Conservation (phyloP, 2,329 filamentous ascomycete species). For the Sporothrix inflata region DNA sequence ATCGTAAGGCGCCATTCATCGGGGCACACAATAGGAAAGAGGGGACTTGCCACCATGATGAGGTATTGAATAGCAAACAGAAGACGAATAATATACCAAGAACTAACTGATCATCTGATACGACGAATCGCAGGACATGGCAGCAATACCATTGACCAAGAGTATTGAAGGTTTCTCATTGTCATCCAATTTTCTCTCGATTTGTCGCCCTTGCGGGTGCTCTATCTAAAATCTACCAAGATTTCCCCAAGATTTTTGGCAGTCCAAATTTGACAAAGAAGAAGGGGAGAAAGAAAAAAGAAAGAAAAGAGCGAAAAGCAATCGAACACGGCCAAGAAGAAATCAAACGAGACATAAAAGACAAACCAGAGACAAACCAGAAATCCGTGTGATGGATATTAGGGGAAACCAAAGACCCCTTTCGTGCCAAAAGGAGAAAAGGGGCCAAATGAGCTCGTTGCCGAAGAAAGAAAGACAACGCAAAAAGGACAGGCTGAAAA, state of each 20-base stretch:
- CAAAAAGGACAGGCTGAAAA: background rate
- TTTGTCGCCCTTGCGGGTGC: constrained; percentile 4
- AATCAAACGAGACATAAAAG: background rate
- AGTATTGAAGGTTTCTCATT: background rate
- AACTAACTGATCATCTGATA: background rate
- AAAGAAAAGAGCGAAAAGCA: background rate
- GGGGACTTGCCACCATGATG: background rate
- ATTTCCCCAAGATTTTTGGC: background rate
- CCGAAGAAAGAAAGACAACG: too few species aligned
- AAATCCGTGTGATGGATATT: background rate
- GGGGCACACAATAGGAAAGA: constrained; percentile 5
- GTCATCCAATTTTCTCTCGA: background rate
- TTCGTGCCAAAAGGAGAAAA: background rate
- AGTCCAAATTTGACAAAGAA: background rate
- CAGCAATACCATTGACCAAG: background rate
- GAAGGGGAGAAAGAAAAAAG: background rate
- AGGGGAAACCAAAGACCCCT: background rate
- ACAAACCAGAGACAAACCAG: background rate
- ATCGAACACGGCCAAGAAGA: background rate
- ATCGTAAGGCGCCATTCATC: background rate
- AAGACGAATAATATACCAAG: background rate
- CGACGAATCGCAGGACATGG: background rate
- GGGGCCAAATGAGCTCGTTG: too few species aligned
- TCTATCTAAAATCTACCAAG: constrained; percentile 7
- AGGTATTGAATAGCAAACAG: background rate